Percentiles rank a stretch among this genome's conserved stretches.
Conservation (phyloP, 1,284 basidiomycete genomes). For the Boletus semigastroideus region DNA sequence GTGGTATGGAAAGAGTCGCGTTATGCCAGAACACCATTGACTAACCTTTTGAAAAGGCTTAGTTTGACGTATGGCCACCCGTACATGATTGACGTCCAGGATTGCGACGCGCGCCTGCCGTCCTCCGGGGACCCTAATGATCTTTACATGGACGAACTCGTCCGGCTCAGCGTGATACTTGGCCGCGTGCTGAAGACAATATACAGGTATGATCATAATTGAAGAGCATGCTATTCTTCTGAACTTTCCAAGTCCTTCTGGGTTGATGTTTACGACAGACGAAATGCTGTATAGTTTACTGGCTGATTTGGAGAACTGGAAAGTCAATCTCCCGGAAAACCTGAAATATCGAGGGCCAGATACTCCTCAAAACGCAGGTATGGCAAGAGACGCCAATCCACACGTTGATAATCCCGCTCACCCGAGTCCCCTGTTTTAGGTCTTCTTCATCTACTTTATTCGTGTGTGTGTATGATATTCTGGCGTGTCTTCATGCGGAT, state of each 20-base stretch:
- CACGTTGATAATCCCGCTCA: conserved; percentile 3
- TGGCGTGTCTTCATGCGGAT: conserved; percentile 96
- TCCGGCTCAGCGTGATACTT: conserved; percentile 83
- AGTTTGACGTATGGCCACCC: conserved; percentile 83
- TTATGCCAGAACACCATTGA: conserved; percentile 3
- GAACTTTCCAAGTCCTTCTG: conserved; percentile 65
- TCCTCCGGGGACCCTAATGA: conserved; percentile 72
- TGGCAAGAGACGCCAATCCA: conserved; percentile 25
- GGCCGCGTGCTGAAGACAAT: conserved; percentile 90
- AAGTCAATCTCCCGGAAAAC: conserved; percentile 67
- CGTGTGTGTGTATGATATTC: conserved; percentile 88
- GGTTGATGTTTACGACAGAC: conserved; percentile 79
- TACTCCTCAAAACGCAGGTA: conserved; percentile 62
- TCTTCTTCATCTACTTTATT: conserved; percentile 80
- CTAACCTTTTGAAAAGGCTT: conserved; percentile 47
- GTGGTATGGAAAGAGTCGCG: conserved; percentile 55
- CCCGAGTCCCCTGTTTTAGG: conserved; percentile 43
- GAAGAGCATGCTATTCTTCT: neutral
- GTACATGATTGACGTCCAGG: conserved; percentile 88
- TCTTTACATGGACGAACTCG: conserved; percentile 81
- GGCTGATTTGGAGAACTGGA: conserved; percentile 78
- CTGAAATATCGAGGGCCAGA: conserved; percentile 73
- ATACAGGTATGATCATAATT: conserved; percentile 58
- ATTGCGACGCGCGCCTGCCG: conserved; percentile 89
- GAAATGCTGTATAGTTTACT: conserved; percentile 70